A percentile compares a stretch with the other conserved stretches of the same genome.
These are phyloP conservation scores for Fistulifera pelliculosa DNA, from an alignment of 108 stramenopile genomes.

Conservation along the genomic window DNA sequence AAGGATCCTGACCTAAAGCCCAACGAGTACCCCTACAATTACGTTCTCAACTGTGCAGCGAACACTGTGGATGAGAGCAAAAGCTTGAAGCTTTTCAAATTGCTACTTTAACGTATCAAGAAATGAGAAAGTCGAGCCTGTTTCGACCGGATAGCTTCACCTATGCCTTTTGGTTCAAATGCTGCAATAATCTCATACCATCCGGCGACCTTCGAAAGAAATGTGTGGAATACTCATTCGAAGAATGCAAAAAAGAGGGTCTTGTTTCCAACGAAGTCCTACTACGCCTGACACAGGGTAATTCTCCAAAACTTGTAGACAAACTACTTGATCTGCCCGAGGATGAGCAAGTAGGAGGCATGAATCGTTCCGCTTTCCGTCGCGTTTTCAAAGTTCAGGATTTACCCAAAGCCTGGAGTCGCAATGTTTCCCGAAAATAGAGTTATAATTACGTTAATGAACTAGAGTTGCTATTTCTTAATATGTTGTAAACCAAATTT, in stretches of 20 bases:
- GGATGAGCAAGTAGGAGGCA: no score
- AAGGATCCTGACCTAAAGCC: constrained; percentile 20
- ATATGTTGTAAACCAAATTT: no score
- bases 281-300: constrained; percentile 35
- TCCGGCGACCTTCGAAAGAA: constrained; percentile 34
- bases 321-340: constrained; percentile 25
- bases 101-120: constrained; percentile 35
- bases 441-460: no score
- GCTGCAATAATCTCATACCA: constrained; percentile 59
- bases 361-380: no score
- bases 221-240: constrained; percentile 45
- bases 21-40: constrained; percentile 35
- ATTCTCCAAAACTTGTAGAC: constrained; percentile 24
- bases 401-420: no score
- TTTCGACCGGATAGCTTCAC: constrained; percentile 61
- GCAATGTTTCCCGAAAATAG: no score
- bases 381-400: no score
- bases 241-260: constrained; percentile 60
- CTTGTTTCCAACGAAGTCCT: constrained; percentile 48
- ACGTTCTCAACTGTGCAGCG: constrained; percentile 40
- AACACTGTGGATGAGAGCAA: constrained; percentile 19
- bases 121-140: constrained; percentile 18
- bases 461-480: no score
- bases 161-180: constrained; percentile 71
- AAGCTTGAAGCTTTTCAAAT: constrained; percentile 29